Base-by-base conservation (phyloP, 176 grass and related monocot genomes). In the Zizania latifolia region DNA sequence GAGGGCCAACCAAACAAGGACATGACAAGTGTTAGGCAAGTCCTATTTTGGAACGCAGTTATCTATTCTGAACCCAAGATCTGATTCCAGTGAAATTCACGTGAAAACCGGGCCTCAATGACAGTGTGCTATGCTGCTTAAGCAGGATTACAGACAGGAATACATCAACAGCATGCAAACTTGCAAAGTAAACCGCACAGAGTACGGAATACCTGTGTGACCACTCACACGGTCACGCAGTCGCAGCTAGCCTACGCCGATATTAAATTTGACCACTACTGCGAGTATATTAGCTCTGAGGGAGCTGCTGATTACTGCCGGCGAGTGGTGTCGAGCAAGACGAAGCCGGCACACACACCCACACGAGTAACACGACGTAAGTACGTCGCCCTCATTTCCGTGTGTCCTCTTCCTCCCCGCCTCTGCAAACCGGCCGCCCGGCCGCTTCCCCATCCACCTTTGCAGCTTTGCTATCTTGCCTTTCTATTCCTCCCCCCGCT, bases 241-340 rank as follows among this genome's bases (percentile, higher is more conserved):
- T n/a, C n/a, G 48, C 59, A 35, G 37, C 41, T 1, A 22, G 63
- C 22, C n/a, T 21, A 28, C 5, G 15, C 28, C 32, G 67, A 1
- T 65, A 50, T 64, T 86, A 71, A 81, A 77, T 8, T 31, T 30
- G 19, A 9, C 48, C 48, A 6, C 48, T 53, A n/a, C 46, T 21
- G 16, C 7, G 71, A 13, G 48, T 31, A 57, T 78, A 74, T 84
- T 77, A 77, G 55, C 76, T 43, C 65, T 19, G 6, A 5, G 38
- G 70, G 13, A 19, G 76, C 46, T 30, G 76, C 51, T 23, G 75
- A 62, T 21, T 55, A 83, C 86, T 88, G 21, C 51, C 1, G 33
- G 13, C 29, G 26, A 60, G 40, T 2, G 38, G 17, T 22, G 66
- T 13, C 33, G 17, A 53, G 48, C 48, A 22, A 53, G 48, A 51